phyloP scores from a whole-genome alignment of 1,284 basidiomycete species.

The Pyrrhoderma lamaoense region DNA sequence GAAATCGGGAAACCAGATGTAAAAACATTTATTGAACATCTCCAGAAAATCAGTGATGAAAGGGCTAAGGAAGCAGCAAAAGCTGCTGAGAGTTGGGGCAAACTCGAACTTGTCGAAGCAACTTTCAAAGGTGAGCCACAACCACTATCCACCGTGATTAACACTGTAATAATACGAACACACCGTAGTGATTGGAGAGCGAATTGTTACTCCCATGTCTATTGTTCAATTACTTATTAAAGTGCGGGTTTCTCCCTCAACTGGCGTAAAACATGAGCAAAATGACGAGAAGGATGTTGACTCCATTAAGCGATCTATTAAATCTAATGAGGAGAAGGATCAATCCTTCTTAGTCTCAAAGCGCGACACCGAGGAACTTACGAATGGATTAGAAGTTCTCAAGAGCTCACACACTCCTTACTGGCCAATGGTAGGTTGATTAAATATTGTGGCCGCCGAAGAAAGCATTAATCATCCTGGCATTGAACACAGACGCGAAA shows the following conservation, averaged over 20 bases:
- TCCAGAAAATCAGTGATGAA: conserved; percentile 49
- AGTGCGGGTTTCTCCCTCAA: conserved; percentile 57
- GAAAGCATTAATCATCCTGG: neutral
- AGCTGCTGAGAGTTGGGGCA: conserved; percentile 70
- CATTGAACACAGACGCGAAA: conserved; percentile 54
- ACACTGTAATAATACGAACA: conserved; percentile 7
- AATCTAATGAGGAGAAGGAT: conserved; percentile 52
- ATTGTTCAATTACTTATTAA: conserved; percentile 88
- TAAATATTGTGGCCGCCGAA: conserved; percentile 4
- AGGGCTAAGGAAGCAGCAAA: conserved; percentile 56
- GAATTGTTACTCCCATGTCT: conserved; percentile 79
- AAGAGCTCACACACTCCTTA: conserved; percentile 85
- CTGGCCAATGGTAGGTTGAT: conserved; percentile 74
- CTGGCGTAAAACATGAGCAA: conserved; percentile 18
- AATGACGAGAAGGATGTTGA: conserved; percentile 39
- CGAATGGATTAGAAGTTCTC: conserved; percentile 32
- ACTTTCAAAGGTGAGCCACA: conserved; percentile 72
- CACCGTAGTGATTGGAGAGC: conserved; percentile 79
- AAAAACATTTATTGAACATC: conserved; percentile 39
- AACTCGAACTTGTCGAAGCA: conserved; percentile 77
- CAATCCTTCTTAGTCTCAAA: conserved; percentile 60
- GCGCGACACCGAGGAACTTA: conserved; percentile 56
- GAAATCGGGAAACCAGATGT: conserved; percentile 33
- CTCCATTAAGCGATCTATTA: conserved; percentile 41
- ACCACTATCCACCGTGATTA: conserved; percentile 1